These are phyloP conservation scores for Zoysia matrella DNA, from an alignment of 202 grass and related monocot species.

Conservation along the genomic window DNA sequence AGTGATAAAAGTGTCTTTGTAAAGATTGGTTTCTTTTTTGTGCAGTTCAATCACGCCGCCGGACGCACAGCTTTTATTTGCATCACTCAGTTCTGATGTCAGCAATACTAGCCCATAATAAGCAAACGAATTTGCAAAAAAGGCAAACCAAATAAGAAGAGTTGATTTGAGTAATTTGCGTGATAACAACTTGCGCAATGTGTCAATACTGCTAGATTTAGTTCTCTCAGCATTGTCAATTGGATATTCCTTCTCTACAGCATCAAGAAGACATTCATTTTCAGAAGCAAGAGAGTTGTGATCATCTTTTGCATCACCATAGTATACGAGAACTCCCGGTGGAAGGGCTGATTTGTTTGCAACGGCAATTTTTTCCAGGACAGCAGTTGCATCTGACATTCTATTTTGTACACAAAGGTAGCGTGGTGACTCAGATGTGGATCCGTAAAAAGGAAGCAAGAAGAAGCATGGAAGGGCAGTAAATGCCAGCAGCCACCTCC, in stretches of 20 bases:
- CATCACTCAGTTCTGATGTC: slow-evolving; percentile 63
- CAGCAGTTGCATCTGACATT: slow-evolving; percentile 64
- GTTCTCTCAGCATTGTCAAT: slow-evolving; percentile 32
- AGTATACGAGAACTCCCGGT: slow-evolving; percentile 61
- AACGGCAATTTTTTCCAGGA: slow-evolving; percentile 63
- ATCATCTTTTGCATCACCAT: slow-evolving; percentile 36
- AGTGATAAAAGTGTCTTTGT: slow-evolving; percentile 83
- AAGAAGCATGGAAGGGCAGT: slow-evolving; percentile 69
- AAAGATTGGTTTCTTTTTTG: slow-evolving; percentile 52
- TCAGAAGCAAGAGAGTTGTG: slow-evolving; percentile 41
- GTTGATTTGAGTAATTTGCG: slow-evolving; percentile 65
- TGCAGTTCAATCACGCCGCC: slow-evolving; percentile 17
- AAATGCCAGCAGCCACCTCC: slow-evolving; percentile 76
- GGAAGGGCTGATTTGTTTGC: slow-evolving; percentile 60
- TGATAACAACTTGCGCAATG: slow-evolving; percentile 60
- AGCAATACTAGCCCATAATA: slow-evolving; percentile 89
- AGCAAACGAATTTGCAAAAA: slow-evolving; percentile 78
- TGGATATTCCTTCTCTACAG: slow-evolving; percentile 33
- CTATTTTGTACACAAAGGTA: slow-evolving; percentile 46
- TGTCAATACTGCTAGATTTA: slow-evolving; percentile 45
- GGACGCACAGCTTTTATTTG: slow-evolving; percentile 48
- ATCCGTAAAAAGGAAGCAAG: slow-evolving; percentile 66
- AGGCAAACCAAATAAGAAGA: slow-evolving; percentile 83
- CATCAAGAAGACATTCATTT: slow-evolving; percentile 51
- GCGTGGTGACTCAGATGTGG: slow-evolving; percentile 45